Evolutionary conservation across 2,329 filamentous ascomycete species (phyloP), one percentile per base, ranked within the genome.

Genomic region (Ophiocordyceps australis): DNA sequence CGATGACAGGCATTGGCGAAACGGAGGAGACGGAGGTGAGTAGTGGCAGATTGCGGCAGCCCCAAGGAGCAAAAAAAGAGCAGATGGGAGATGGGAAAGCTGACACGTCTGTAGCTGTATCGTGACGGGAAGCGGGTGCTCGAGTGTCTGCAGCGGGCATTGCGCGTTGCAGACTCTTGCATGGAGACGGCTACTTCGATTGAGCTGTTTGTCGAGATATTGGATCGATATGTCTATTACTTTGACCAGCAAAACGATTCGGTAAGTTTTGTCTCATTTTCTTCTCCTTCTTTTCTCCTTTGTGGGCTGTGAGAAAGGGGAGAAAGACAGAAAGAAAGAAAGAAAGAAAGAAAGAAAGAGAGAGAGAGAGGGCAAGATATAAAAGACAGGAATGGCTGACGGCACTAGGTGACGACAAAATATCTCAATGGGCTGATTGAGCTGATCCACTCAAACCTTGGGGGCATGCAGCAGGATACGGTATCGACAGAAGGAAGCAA

Each of bases 171-270:
- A 3, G 89, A 98, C 51, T 91, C 89, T 6, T 98, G 89, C 56
- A 98, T 98, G 89, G 91, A 98, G 52, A 89, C 85, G 7, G 82
- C 83, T 6, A 83, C 94, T 4, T 94, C 83, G 3, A 89, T 98
- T 24, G 91, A 98, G 54, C 65, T 98, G 25, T 98, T 98, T 52
- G 86, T 98, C 30, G 89, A 98, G 55, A 98, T 98, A 35, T 59
- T 98, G 29, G 94, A 98, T 50, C 74, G 89, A 50, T 98, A 98
- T 47, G 85, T 95, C 27, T 98, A 98, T 52, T 98, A 95, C 58
- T 98, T 94, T 56, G 89, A 98, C 51, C 86, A 98, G 50, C 82
- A 93, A 47, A 98, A 98, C 52, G 89, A 98, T 55, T 85, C 85
- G 37, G 89, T 69, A 47, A 43, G 63, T 44, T 17, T 13, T n/a